A percentile compares a stretch with the other conserved stretches of the same genome.
Evolutionary conservation across 2,329 filamentous ascomycete species (phyloP).

Genomic region (Botrytis hyacinthi): DNA sequence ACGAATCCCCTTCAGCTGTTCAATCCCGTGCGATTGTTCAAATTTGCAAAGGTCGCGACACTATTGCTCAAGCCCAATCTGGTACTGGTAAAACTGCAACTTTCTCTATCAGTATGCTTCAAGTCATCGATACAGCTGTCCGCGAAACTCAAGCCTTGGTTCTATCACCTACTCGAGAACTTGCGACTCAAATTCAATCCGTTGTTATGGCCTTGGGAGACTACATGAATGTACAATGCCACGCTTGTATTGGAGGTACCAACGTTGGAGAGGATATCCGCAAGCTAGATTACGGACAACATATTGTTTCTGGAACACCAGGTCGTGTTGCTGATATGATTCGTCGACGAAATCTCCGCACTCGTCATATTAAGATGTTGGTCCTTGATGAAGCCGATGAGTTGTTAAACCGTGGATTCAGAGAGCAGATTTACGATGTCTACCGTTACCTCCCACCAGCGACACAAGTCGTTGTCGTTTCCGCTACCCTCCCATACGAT

Average conservation of each 20-base stretch:
- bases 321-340: constrained; percentile 90
- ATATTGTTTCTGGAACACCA: constrained; percentile 97
- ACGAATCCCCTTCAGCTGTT: constrained; percentile 95
- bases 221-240: constrained; percentile 99
- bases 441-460: constrained; percentile 95
- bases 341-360: constrained; percentile 68
- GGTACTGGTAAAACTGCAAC: constrained; percentile 96
- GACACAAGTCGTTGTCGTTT: constrained; percentile 97
- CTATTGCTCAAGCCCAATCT: constrained; percentile 96
- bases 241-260: constrained; percentile 96
- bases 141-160: constrained; percentile 94
- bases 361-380: constrained; percentile 75
- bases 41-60: constrained; percentile 98
- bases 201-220: constrained; percentile 99
- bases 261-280: constrained; percentile 97
- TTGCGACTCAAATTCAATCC: constrained; percentile 97
- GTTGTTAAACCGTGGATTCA: constrained; percentile 87
- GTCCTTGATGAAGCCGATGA: constrained; percentile 76
- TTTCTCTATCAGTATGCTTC: constrained; percentile 93
- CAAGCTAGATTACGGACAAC: constrained; percentile 95
- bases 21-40: constrained; percentile 98
- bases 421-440: constrained; percentile 98
- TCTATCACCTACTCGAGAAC: constrained; percentile 90
- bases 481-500: constrained; percentile 94
- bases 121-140: constrained; percentile 91